Conservation (phyloP, 169 alveolate genomes). For the Babesia bovis region DNA sequence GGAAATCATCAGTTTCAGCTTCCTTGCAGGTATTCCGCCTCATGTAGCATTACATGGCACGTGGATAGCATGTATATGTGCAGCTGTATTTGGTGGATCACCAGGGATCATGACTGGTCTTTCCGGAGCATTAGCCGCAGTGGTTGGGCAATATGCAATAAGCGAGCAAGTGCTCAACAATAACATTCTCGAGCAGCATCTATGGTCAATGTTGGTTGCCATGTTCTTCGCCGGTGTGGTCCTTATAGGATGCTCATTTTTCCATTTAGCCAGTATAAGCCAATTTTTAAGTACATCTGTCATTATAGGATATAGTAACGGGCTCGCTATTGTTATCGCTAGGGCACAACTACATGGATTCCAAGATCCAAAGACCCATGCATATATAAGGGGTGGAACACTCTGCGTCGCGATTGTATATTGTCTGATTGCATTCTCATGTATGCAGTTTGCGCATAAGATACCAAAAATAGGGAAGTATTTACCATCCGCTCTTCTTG, state of each 20-base stretch:
- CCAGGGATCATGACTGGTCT: slow-evolving; percentile 81
- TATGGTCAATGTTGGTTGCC: slow-evolving; percentile 47
- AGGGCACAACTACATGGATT: slow-evolving; percentile 80
- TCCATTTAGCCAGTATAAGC: slow-evolving; percentile 76
- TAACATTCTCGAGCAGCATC: slow-evolving; percentile 6
- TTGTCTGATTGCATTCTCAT: slow-evolving; percentile 46
- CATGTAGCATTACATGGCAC: slow-evolving; percentile 79
- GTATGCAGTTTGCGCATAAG: slow-evolving; percentile 49
- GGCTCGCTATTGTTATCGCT: slow-evolving; percentile 75
- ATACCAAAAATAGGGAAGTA: slow-evolving; percentile 64
- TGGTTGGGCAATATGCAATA: slow-evolving; percentile 70
- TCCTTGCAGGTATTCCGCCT: slow-evolving; percentile 81
- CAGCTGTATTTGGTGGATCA: slow-evolving; percentile 78
- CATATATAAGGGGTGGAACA: slow-evolving; percentile 65
- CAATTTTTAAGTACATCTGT: slow-evolving; percentile 81
- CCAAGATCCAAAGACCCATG: slow-evolving; percentile 69
- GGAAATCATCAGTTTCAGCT: slow-evolving; percentile 78
- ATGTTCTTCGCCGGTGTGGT: slow-evolving; percentile 71
- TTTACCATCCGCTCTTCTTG: slow-evolving; percentile 75
- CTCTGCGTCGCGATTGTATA: slow-evolving; percentile 47
- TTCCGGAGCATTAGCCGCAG: slow-evolving; percentile 77
- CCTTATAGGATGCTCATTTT: slow-evolving; percentile 69
- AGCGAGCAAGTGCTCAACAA: slow-evolving; percentile 6
- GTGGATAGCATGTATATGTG: slow-evolving; percentile 75
- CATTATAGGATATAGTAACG: slow-evolving; percentile 80